phyloP scores from a whole-genome alignment of 106 monocot species.

The Allium sativum region DNA sequence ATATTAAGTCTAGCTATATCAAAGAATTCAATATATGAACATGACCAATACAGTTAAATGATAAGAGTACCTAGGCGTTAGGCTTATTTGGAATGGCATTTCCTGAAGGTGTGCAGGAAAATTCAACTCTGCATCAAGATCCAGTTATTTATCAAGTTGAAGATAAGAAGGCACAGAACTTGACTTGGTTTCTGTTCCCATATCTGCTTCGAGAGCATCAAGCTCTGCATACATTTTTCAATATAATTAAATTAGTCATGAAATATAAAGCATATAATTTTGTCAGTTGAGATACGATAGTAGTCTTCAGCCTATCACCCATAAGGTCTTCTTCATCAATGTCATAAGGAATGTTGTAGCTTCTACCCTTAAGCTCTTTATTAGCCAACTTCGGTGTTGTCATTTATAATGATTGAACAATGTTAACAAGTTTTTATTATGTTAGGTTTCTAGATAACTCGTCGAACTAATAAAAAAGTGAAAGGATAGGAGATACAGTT shows the following conservation, averaged over 20 bases:
- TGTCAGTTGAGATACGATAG: neutral
- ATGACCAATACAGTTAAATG: neutral
- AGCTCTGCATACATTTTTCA: constrained; percentile 30
- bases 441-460: neutral
- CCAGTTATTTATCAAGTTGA: constrained; percentile 46
- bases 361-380: constrained; percentile 85
- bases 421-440: neutral
- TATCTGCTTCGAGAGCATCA: constrained; percentile 64
- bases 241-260: neutral
- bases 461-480: neutral
- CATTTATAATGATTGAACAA: constrained; percentile 34
- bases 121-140: constrained; percentile 42
- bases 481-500: constrained; percentile 38
- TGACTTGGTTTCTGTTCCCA: constrained; percentile 43
- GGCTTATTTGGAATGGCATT: constrained; percentile 17
- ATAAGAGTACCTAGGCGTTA: constrained; percentile 26
- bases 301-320: constrained; percentile 31
- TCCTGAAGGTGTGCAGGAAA: constrained; percentile 37
- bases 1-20: too few relatives aligned
- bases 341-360: constrained; percentile 61
- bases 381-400: constrained; percentile 78
- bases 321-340: constrained; percentile 61
- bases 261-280: neutral
- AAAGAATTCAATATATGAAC: too few relatives aligned
- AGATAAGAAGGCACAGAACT: constrained; percentile 55